These are phyloP conservation scores for Dichotomopilus funicola DNA, from an alignment of 2,329 filamentous ascomycete genomes.

Conservation along the genomic window DNA sequence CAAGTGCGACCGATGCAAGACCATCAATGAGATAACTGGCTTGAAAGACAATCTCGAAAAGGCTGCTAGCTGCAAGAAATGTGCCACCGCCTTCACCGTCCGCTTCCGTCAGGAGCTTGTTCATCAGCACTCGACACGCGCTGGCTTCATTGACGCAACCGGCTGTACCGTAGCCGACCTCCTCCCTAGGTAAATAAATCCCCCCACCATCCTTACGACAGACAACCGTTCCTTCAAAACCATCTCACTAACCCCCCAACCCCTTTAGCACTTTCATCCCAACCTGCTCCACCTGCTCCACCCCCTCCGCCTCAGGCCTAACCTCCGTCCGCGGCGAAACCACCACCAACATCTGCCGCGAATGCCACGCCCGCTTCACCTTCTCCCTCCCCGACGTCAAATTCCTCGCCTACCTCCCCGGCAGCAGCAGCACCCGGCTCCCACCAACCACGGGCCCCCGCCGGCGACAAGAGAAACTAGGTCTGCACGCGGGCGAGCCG, in stretches of 20 bases:
- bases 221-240: neutral
- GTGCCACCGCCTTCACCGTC: constrained; percentile 44
- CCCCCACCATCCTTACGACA: constrained; percentile 9
- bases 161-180: constrained; percentile 71
- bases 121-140: constrained; percentile 65
- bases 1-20: constrained; percentile 76
- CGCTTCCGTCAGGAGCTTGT: constrained; percentile 63
- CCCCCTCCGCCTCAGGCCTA: constrained; percentile 57
- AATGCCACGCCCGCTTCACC: constrained; percentile 73
- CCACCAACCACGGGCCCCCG: constrained; percentile 33
- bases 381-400: constrained; percentile 73
- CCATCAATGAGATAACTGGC: constrained; percentile 60
- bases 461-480: constrained; percentile 47
- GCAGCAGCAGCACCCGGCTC: constrained; percentile 30
- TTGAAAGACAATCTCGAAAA: constrained; percentile 49
- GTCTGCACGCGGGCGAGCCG: constrained; percentile 50
- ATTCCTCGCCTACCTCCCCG: constrained; percentile 63
- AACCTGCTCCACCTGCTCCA: constrained; percentile 71
- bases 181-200: constrained; percentile 54
- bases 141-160: constrained; percentile 70
- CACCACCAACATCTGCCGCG: constrained; percentile 66
- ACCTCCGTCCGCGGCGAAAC: constrained; percentile 68
- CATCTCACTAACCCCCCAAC: neutral
- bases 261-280: constrained; percentile 63
- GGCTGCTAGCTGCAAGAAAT: constrained; percentile 51